Conservation (phyloP, 2,329 filamentous ascomycete species). For the Arachnomyces sp. region DNA sequence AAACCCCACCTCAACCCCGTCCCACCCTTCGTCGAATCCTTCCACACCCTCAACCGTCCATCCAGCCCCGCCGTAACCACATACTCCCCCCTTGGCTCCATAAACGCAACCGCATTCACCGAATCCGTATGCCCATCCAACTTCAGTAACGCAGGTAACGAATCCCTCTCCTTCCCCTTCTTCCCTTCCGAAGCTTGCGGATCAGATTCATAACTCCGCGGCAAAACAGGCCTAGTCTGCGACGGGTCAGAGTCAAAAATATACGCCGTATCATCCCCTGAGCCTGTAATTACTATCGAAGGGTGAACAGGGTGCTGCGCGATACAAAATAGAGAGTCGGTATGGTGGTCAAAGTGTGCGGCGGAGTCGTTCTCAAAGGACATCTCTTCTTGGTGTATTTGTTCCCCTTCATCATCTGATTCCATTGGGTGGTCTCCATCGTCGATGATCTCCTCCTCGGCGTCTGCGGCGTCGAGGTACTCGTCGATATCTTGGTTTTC, state of each 20-base stretch:
- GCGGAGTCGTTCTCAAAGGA: constrained; percentile 82
- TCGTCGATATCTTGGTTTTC: constrained; percentile 57
- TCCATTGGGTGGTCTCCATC: constrained; percentile 70
- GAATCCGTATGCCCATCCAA: constrained; percentile 89
- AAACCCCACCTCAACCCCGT: constrained; percentile 53
- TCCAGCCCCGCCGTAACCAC: constrained; percentile 82
- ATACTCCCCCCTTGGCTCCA: constrained; percentile 71
- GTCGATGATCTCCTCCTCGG: constrained; percentile 66
- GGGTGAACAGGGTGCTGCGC: constrained; percentile 78
- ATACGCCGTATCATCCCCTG: constrained; percentile 77
- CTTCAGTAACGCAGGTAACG: constrained; percentile 58
- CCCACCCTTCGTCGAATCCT: constrained; percentile 39
- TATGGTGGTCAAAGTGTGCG: constrained; percentile 84
- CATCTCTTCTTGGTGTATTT: constrained; percentile 54
- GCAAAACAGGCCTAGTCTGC: constrained; percentile 55
- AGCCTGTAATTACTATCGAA: constrained; percentile 76
- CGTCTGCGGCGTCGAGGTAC: constrained; percentile 69
- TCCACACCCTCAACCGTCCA: constrained; percentile 67
- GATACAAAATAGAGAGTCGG: constrained; percentile 89
- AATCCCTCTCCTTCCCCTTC: constrained; percentile 46
- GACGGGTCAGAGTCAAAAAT: constrained; percentile 68
- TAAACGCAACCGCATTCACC: constrained; percentile 79
- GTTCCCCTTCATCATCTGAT: constrained; percentile 53
- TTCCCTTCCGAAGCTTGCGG: constrained; percentile 38
- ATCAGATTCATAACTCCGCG: constrained; percentile 62